Percentiles rank a stretch among this genome's conserved stretches.
Evolutionary conservation across 257 asterid genomes (phyloP).

Genomic region (Thymus quinquecostatus): DNA sequence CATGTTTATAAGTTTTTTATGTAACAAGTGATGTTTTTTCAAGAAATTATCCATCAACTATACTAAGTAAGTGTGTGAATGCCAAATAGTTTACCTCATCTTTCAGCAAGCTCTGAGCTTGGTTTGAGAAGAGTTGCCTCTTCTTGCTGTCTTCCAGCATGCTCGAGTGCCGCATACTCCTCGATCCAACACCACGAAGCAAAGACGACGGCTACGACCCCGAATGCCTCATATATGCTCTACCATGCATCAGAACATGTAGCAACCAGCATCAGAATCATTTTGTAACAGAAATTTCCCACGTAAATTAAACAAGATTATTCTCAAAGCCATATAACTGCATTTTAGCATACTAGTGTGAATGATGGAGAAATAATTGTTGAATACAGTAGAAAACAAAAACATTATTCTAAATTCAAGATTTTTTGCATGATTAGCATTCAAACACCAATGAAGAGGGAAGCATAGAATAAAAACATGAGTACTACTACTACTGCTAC

Average conservation of each 20-base stretch:
- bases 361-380: not conserved
- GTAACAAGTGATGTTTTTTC: no score
- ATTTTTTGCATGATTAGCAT: not conserved
- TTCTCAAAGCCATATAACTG: no score
- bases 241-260: not conserved
- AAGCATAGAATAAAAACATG: constrained; percentile 1
- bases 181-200: not conserved
- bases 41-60: no score
- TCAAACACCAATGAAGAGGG: constrained; percentile 6
- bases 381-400: not conserved
- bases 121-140: constrained; percentile 50
- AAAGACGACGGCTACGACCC: constrained; percentile 17
- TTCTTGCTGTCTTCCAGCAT: constrained; percentile 50
- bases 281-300: not conserved
- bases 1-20: not conserved
- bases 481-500: no score
- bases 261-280: not conserved
- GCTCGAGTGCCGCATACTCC: constrained; percentile 41
- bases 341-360: not conserved
- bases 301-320: no score
- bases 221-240: constrained; percentile 30
- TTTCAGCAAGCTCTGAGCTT: constrained; percentile 49
- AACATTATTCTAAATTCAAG: constrained; percentile 1
- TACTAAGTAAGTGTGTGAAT: not conserved
- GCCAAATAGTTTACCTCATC: constrained; percentile 47